Percentiles rank a stretch among this genome's conserved stretches.
Conservation (phyloP, 805 yeast genomes). For the Yamadazyma phyllophila region DNA sequence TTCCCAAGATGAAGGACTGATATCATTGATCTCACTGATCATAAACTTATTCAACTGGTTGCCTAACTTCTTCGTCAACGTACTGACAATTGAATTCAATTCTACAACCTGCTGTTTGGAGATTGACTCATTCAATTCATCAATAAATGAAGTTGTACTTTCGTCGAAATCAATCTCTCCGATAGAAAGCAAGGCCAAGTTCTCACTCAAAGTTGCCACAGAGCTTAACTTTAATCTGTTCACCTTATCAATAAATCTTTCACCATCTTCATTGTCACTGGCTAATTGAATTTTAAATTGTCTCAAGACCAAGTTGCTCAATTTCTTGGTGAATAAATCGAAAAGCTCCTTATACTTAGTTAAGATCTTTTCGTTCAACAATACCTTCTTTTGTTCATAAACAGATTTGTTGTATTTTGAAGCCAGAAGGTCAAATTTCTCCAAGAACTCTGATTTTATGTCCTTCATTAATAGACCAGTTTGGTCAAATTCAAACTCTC, state of each 20-base stretch:
- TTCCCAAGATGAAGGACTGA: slow-evolving; percentile 62
- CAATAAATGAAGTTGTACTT: slow-evolving; percentile 16
- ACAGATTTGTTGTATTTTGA: slow-evolving; percentile 69
- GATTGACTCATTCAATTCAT: slow-evolving; percentile 43
- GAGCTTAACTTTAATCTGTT: slow-evolving; percentile 3
- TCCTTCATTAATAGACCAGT: slow-evolving; percentile 44
- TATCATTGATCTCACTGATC: slow-evolving; percentile 46
- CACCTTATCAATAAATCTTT: slow-evolving; percentile 17
- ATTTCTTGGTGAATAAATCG: slow-evolving; percentile 22
- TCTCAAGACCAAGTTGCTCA: slow-evolving; percentile 14
- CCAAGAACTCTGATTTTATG: slow-evolving; percentile 47
- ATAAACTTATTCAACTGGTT: slow-evolving; percentile 51
- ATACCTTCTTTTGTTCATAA: slow-evolving; percentile 58
- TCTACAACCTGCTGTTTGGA: slow-evolving; percentile 34
- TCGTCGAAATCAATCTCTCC: slow-evolving; percentile 26
- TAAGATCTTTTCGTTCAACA: slow-evolving; percentile 44
- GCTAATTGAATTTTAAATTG: slow-evolving; percentile 14
- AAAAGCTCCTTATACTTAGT: slow-evolving; percentile 37
- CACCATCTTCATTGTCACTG: slow-evolving; percentile 8
- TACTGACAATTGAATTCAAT: slow-evolving; percentile 30
- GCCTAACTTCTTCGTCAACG: slow-evolving; percentile 46
- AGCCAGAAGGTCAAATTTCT: slow-evolving; percentile 66
- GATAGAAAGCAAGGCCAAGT: slow-evolving; percentile 23
- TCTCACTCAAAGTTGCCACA: slow-evolving; percentile 14
- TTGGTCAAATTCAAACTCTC: slow-evolving; percentile 41